Evolutionary conservation across 2,329 filamentous ascomycete species (phyloP), one percentile per base, ranked within the genome.

Genomic region (Xylariaceae sp.): DNA sequence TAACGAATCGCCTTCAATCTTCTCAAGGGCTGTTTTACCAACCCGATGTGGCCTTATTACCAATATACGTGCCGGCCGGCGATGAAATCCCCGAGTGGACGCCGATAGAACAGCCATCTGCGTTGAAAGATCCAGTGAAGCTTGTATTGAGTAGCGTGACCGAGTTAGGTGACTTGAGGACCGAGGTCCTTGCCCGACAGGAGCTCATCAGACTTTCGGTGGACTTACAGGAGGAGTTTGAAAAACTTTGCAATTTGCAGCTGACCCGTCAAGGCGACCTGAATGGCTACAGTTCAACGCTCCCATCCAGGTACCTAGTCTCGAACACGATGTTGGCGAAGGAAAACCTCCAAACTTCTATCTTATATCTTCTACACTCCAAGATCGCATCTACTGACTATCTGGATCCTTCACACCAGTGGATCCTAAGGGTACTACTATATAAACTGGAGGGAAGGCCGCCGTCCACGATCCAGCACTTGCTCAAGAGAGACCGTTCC

Each of bases 21-120:
- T 57, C 51, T 0, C 51, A 36, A 8, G 60, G 57, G 0, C 3
- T 60, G 12, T 40, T 46, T 4, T 53, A 57, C 29, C 34, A 53
- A 7, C 10, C 30, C 2, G 57, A 54, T 47, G 47, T 45, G 21
- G 36, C 46, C 18, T 45, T 22, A 6, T 30, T 65, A 18, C 61
- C 59, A 18, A 46, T 52, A 30, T 65, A 65, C 30, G 42, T 62
- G 2, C 60, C 63, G 15, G 34, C 36, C 0, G 47, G 43, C 1
- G 29, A 13, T 4, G 61, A 65, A 34, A 61, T 52, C 13, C 61
- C 61, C 7, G 55, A 57, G 6, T 65, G 63, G 63, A 53, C 37
- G 1, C 12, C 36, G 1, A 18, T 9, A 10, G 51, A 61, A 16
- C 55, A 58, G 16, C 39, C 55, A 3, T 10, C 51, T 1, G 56